Conservation (phyloP, 805 yeast genomes). For the Metschnikowia reukaufii region DNA sequence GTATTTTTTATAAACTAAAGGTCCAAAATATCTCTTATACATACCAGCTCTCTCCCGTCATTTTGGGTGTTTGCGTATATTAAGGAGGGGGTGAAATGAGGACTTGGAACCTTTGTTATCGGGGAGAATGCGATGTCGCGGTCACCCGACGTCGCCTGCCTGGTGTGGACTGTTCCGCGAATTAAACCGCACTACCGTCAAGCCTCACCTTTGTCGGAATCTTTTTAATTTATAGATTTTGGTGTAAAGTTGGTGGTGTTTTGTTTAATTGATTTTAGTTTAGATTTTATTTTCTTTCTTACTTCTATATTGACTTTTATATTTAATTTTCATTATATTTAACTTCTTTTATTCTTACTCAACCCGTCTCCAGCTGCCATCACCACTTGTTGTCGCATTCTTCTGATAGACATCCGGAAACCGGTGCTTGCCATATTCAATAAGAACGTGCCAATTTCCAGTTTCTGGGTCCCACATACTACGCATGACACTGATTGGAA, state of each 20-base stretch:
- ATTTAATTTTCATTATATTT: too few species aligned
- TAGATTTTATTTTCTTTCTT: too few species aligned
- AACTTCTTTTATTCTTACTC: neutral
- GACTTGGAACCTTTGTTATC: constrained; percentile 3
- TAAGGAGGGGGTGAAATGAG: neutral
- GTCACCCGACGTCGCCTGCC: constrained; percentile 11
- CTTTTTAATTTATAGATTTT: too few species aligned
- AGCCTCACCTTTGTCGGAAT: neutral
- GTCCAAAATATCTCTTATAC: constrained; percentile 13
- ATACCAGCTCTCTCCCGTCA: constrained; percentile 33
- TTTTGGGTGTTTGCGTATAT: constrained; percentile 4
- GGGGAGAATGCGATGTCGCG: neutral
- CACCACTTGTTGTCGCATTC: neutral
- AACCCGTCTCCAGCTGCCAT: constrained; percentile 4
- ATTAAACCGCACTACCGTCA: constrained; percentile 1
- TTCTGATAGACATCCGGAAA: constrained; percentile 24
- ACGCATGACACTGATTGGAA: constrained; percentile 32
- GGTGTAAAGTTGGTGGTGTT: too few species aligned
- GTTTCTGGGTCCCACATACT: constrained; percentile 17
- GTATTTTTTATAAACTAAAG: neutral
- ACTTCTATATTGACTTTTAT: too few species aligned
- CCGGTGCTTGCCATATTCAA: constrained; percentile 27
- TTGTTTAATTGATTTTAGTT: neutral
- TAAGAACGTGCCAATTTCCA: constrained; percentile 25
- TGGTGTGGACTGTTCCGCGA: constrained; percentile 7